Evolutionary conservation across 2,329 filamentous ascomycete genomes (phyloP), one percentile per base, ranked within the genome.

Genomic region (Ramichloridium luteum): DNA sequence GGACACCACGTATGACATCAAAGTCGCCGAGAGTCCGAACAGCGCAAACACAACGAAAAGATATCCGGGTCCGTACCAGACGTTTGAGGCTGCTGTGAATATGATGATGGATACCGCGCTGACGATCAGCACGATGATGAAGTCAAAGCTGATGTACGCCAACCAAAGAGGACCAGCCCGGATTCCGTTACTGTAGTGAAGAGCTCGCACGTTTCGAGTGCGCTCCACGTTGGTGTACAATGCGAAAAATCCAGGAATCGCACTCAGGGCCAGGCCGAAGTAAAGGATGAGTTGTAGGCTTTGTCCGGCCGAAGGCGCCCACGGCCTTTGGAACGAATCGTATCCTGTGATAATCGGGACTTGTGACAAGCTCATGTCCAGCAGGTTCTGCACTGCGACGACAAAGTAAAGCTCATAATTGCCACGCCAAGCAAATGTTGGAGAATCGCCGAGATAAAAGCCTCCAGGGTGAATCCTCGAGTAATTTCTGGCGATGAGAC

Each of bases 171-270:
- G 83, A 6, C 81, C 63, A 1, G 81, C 77, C 9, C 81, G 69
- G 16, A 93, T 84, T 28, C 86, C 86, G 49, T 93, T 94, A 32
- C 82, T 92, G 57, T 93, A 94, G 55, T 94, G 79, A 16, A 94
- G 63, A 11, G 80, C 80, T 31, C 86, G 73, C 14, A 94, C 82
- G 41, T 84, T 80, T 30, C 75, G 65, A 8, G 84, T 63, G 15
- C 84, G 70, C 55, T 94, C 86, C 16, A 80, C 64, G n/a, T 83
- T 93, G 0, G 84, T 82, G 49, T 94, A 94, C 4, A 94, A 62
- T 0, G 81, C 73, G 47, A 93, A 92, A 62, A 94, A 86, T 10
- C 79, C 83, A 1, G 86, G 84, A 46, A 80, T 90, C 1, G 77
- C 75, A 5, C 72, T 68, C 57, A 92, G 74, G 1, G 78, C 81